Evolutionary conservation across 2,329 filamentous ascomycete species (phyloP), one percentile per base, ranked within the genome.

Genomic region (Cercospora janseana): DNA sequence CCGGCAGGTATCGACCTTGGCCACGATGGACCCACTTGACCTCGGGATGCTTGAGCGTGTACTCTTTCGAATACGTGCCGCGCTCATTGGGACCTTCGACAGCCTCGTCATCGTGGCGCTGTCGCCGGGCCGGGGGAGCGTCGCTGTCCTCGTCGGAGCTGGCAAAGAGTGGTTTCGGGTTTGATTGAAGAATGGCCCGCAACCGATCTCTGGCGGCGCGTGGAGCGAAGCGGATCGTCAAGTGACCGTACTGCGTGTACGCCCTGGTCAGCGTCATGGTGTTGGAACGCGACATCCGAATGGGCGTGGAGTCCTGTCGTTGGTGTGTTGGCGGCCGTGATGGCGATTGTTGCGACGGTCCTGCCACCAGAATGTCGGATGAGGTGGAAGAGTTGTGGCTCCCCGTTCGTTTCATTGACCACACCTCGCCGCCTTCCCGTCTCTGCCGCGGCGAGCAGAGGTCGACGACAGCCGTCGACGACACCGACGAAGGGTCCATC

Each of bases 21-120:
- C 65, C 65, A 31, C 65, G 63, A 55, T 67, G 65, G 23, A 66
- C 56, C 61, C 62, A 67, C 29, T 59, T 54, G 41, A 63, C 59
- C 38, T 64, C 58, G 6, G 65, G 65, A 52, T 66, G 63, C 18
- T 57, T 52, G 12, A 60, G 51, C 16, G 55, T 62, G 52, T 66
- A 61, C 21, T 60, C 55, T 41, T 60, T 62, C 23, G 62, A 63
- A 47, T 63, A 67, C 16, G 65, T 67, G 26, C 64, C 64, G 15
- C 60, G 58, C 26, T 56, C 55, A 32, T 65, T 66, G 4, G 57
- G 61, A 3, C 63, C 63, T 31, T 61, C 61, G n/a, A 28, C 38
- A 18, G 28, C 43, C 10, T 48, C 47, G 18, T 49, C 46, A 24
- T 38, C 42, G 15, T 37, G 44, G 21, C 12, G 35, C 23, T 23